Evolutionary conservation across 2,329 filamentous ascomycete genomes (phyloP).

Genomic region (Verticillium dahliae): DNA sequence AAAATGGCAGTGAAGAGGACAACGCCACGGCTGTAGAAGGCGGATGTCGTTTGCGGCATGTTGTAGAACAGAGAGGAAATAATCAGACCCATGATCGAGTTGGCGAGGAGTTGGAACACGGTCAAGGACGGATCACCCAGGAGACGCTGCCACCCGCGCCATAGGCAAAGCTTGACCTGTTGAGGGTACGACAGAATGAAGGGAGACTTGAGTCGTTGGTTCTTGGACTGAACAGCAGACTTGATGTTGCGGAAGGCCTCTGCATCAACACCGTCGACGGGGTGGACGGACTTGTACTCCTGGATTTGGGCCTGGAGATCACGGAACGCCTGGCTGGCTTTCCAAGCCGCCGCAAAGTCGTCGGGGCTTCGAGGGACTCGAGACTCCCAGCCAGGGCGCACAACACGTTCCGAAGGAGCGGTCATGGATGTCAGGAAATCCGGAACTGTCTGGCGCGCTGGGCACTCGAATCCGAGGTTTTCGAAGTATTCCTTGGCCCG

Average conservation of each 20-base stretch:
- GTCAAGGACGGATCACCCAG: slow-evolving; percentile 30
- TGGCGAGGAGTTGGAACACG: slow-evolving; percentile 29
- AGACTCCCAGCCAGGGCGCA: slow-evolving; percentile 49
- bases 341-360: slow-evolving; percentile 35
- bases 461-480: slow-evolving; percentile 60
- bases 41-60: slow-evolving; percentile 29
- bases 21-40: slow-evolving; percentile 37
- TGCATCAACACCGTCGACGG: background rate
- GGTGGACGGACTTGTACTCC: background rate
- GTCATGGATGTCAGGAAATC: slow-evolving; percentile 71
- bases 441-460: slow-evolving; percentile 59
- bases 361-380: slow-evolving; percentile 53
- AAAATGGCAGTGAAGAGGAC: slow-evolving; percentile 46
- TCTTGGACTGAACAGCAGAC: slow-evolving; percentile 14
- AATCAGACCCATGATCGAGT: slow-evolving; percentile 42
- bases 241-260: slow-evolving; percentile 2
- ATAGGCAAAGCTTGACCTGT: slow-evolving; percentile 35
- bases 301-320: background rate
- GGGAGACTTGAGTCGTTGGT: slow-evolving; percentile 37
- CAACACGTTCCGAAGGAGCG: slow-evolving; percentile 46
- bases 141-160: slow-evolving; percentile 30
- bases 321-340: slow-evolving; percentile 8
- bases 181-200: slow-evolving; percentile 40
- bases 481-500: slow-evolving; percentile 60
- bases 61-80: slow-evolving; percentile 45